phyloP scores from a whole-genome alignment of 371 early-diverging fungal genomes.

The Mucor sp. region DNA sequence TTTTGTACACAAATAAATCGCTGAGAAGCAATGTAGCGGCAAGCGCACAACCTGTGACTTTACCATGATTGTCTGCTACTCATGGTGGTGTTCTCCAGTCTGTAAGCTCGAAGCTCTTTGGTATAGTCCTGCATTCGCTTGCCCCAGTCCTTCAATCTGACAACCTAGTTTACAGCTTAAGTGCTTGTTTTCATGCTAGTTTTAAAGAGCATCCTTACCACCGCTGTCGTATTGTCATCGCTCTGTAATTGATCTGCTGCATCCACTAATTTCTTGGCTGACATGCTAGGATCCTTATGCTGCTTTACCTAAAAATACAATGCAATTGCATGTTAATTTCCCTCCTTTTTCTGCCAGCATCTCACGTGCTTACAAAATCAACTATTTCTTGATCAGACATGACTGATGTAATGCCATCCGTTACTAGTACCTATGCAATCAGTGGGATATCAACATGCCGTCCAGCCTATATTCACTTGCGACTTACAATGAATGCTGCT shows the following conservation, averaged over 20 bases:
- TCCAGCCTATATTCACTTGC: neutral
- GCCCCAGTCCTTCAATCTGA: constrained; percentile 80
- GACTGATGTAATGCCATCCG: constrained; percentile 77
- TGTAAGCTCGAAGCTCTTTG: constrained; percentile 62
- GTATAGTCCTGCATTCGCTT: constrained; percentile 71
- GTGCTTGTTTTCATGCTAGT: neutral
- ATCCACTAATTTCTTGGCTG: constrained; percentile 66
- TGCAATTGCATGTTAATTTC: neutral
- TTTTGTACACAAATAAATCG: constrained; percentile 9
- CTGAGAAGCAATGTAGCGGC: constrained; percentile 7
- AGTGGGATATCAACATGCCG: neutral
- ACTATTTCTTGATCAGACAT: constrained; percentile 81
- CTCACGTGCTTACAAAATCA: constrained; percentile 59
- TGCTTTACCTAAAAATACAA: constrained; percentile 51
- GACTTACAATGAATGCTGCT: constrained; percentile 46
- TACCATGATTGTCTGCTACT: constrained; percentile 53
- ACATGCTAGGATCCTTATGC: constrained; percentile 53
- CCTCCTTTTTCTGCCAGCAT: neutral
- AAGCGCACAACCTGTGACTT: constrained; percentile 9
- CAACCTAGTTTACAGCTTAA: constrained; percentile 49
- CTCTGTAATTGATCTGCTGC: constrained; percentile 76
- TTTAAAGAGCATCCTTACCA: constrained; percentile 41
- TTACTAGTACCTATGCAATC: constrained; percentile 52
- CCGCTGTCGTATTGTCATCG: constrained; percentile 75
- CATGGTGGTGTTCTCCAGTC: constrained; percentile 60